phyloP scores from a whole-genome alignment of 441 rosid genomes.

The Jatropha podagrica region DNA sequence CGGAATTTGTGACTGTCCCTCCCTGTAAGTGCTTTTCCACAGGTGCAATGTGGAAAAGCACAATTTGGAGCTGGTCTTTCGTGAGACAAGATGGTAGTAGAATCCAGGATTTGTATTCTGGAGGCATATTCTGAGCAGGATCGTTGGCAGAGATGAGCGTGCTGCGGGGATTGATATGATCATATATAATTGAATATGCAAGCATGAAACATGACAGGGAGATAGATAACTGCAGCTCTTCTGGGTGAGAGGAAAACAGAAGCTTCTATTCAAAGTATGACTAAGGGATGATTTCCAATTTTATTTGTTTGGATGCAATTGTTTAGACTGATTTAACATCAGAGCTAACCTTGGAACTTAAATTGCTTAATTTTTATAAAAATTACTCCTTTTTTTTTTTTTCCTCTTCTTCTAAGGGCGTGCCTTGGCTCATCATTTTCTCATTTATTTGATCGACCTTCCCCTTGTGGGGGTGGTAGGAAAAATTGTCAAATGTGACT shows the following conservation, averaged over 20 bases:
- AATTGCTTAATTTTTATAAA: neutral
- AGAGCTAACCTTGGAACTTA: neutral
- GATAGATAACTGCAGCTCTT: neutral
- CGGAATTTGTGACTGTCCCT: too few species aligned
- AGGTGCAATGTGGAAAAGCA: neutral
- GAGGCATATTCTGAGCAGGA: neutral
- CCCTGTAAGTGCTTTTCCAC: too few species aligned
- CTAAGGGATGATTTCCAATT: neutral
- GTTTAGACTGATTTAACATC: neutral
- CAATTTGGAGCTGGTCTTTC: neutral
- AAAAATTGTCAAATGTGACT: too few species aligned
- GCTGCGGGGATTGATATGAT: neutral
- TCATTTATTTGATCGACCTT: too few species aligned
- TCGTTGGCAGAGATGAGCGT: neutral
- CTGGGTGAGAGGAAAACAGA: neutral
- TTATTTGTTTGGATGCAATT: conserved; percentile 6
- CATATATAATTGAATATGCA: neutral
- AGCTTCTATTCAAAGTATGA: neutral
- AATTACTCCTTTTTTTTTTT: neutral
- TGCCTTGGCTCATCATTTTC: too few species aligned
- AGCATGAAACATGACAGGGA: neutral
- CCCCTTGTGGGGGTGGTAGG: too few species aligned
- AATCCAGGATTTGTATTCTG: neutral
- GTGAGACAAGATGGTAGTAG: neutral
- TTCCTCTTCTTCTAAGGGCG: too few species aligned